Evolutionary conservation across 2,329 filamentous ascomycete genomes (phyloP).

Genomic region (Cladosporium sp.): DNA sequence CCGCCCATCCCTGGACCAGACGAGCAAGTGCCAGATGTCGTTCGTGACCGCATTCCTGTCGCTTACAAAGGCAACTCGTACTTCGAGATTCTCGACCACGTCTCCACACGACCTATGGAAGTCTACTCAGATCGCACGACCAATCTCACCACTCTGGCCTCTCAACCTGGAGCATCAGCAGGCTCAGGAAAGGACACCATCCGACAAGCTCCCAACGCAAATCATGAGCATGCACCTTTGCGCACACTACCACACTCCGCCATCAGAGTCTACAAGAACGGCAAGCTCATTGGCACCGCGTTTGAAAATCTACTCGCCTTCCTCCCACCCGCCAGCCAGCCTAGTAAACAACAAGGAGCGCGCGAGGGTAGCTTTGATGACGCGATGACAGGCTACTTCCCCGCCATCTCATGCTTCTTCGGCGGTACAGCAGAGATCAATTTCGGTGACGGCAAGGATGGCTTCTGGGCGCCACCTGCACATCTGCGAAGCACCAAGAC

Average conservation of each 20-base stretch:
- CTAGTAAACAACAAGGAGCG: constrained; percentile 66
- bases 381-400: constrained; percentile 92
- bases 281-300: constrained; percentile 75
- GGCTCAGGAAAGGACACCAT: constrained; percentile 36
- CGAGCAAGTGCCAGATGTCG: constrained; percentile 64
- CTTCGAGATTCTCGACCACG: constrained; percentile 89
- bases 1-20: constrained; percentile 35
- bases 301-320: constrained; percentile 88
- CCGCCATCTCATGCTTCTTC: constrained; percentile 85
- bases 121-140: constrained; percentile 50
- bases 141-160: constrained; percentile 60
- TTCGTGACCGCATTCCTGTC: constrained; percentile 92
- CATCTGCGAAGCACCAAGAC: constrained; percentile 34
- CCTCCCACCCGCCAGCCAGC: constrained; percentile 80
- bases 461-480: constrained; percentile 84
- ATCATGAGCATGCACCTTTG: constrained; percentile 68
- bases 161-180: constrained; percentile 35
- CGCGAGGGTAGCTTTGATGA: constrained; percentile 80
- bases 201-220: constrained; percentile 63
- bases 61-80: constrained; percentile 90
- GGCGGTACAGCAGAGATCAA: constrained; percentile 90
- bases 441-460: constrained; percentile 75
- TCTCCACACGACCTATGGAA: constrained; percentile 81
- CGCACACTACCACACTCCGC: constrained; percentile 81
- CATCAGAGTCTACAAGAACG: constrained; percentile 92